These are phyloP conservation scores for Onygenales sp. DNA, from an alignment of 2,329 filamentous ascomycete genomes.

Conservation along the genomic window DNA sequence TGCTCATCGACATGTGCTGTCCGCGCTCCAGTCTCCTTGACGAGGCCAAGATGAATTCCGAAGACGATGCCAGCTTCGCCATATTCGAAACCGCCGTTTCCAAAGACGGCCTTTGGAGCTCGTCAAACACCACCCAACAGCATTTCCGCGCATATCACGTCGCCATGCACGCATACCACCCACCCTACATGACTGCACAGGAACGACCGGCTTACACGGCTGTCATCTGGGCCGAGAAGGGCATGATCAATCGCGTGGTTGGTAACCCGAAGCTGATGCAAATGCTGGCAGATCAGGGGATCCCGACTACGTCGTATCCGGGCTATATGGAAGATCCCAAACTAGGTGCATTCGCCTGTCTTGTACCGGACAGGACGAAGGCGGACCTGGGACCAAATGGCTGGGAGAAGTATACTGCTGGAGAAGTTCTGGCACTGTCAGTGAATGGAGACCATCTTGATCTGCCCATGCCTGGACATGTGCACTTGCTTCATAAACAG, in stretches of 20 bases:
- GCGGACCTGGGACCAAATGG: not conserved
- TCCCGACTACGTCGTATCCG: constrained; percentile 5
- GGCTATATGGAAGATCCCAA: constrained; percentile 5
- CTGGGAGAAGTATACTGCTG: not conserved
- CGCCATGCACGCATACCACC: constrained; percentile 4
- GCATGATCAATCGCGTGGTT: constrained; percentile 4
- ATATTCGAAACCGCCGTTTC: not conserved
- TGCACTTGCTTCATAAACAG: not conserved
- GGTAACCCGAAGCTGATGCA: constrained; percentile 3
- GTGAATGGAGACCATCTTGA: not conserved
- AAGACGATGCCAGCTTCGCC: not conserved
- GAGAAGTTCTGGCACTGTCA: not conserved
- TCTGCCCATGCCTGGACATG: not conserved
- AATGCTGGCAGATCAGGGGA: constrained; percentile 3
- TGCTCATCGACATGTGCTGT: constrained; percentile 17
- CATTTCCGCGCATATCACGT: constrained; percentile 4
- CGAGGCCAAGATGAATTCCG: constrained; percentile 2
- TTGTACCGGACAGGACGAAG: not conserved
- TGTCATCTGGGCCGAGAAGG: constrained; percentile 3
- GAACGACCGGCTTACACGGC: not conserved
- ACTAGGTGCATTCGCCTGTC: constrained; percentile 1
- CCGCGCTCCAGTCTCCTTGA: constrained; percentile 5
- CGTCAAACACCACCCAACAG: not conserved
- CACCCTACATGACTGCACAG: not conserved
- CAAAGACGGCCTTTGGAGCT: constrained; percentile 4